phyloP scores from a whole-genome alignment of 345 rosid species.

The Eutrema heterophyllum region DNA sequence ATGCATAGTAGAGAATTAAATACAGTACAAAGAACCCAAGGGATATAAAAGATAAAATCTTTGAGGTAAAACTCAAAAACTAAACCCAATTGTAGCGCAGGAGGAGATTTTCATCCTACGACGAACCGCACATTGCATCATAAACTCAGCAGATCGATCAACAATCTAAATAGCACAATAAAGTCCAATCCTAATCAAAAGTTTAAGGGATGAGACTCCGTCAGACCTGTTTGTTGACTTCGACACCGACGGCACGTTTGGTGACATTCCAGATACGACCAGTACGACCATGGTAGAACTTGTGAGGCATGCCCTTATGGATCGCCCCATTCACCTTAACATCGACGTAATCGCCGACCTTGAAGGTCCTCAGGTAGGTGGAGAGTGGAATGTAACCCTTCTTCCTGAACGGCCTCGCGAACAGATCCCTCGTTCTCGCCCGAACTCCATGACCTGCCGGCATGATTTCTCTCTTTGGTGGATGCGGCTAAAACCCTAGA shows the following conservation, averaged over 20 bases:
- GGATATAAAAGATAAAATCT: neutral
- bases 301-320: conserved; percentile 93
- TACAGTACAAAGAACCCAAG: neutral
- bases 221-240: conserved; percentile 70
- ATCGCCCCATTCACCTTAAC: conserved; percentile 76
- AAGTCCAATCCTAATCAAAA: neutral
- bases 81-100: neutral
- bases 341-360: conserved; percentile 75
- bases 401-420: conserved; percentile 74
- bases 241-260: conserved; percentile 80
- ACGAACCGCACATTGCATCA: neutral
- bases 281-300: conserved; percentile 85
- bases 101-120: neutral
- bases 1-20: neutral
- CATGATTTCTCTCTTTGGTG: conserved; percentile 25
- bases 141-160: neutral
- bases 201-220: neutral
- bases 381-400: conserved; percentile 73
- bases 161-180: neutral
- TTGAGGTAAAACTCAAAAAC: neutral
- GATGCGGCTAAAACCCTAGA: conserved; percentile 5
- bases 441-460: conserved; percentile 69
- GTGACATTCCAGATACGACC: conserved; percentile 84
- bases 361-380: conserved; percentile 60
- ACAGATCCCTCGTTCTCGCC: conserved; percentile 64